Conservation (phyloP, 257 asterid species). For the Capsicum rhomboideum region DNA sequence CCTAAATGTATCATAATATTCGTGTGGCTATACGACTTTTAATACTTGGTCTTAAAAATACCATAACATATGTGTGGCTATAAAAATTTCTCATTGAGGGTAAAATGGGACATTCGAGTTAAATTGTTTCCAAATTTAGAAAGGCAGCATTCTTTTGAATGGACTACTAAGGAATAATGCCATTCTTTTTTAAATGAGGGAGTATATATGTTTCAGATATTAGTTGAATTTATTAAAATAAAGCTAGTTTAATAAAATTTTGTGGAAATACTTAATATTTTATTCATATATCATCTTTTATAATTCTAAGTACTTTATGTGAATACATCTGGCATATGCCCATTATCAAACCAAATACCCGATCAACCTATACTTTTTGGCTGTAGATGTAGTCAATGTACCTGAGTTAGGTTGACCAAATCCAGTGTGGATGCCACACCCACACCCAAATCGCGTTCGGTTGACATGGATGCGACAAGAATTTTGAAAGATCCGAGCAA, state of each 20-base stretch:
- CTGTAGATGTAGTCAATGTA: neutral
- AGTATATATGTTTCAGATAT: neutral
- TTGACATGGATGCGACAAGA: neutral
- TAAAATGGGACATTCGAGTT: neutral
- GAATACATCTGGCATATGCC: neutral
- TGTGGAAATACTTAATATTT: neutral
- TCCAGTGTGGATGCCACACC: neutral
- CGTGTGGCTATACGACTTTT: neutral
- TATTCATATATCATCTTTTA: neutral
- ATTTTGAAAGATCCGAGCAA: neutral
- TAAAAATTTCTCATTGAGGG: neutral
- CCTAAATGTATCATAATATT: neutral
- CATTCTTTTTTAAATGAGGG: neutral
- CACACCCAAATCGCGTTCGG: neutral
- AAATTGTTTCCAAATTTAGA: neutral
- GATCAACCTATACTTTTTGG: neutral
- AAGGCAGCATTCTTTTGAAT: neutral
- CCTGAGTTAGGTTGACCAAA: neutral
- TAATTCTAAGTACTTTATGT: neutral
- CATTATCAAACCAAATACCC: neutral
- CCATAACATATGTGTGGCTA: neutral
- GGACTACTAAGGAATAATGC: neutral
- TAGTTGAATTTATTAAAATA: neutral
- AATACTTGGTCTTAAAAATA: neutral
- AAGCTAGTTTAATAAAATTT: neutral